Evolutionary conservation across 805 yeast genomes (phyloP), one percentile per base, ranked within the genome.

Genomic region (Candida golubevii): DNA sequence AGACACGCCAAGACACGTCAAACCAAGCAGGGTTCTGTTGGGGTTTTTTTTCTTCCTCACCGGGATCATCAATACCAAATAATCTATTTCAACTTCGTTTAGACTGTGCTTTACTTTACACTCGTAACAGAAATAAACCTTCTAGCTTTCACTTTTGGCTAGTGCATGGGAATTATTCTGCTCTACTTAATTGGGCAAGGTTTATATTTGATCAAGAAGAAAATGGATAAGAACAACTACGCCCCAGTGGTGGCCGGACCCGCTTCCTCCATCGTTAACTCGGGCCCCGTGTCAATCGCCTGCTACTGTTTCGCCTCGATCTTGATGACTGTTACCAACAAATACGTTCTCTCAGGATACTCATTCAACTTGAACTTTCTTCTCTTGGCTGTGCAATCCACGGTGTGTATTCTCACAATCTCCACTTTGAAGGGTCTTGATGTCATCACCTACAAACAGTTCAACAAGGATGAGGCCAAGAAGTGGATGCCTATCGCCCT

Each of bases 261-360:
- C 29, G 47, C 57, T 30, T 42, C 57, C 38, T 62, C 73, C 27
- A 49, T 71, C 33, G 76, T 75, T 48, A 79, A 78, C 61, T 75
- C 80, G 11, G 83, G 80, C 8, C 83, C 83, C 9, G 60, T 85
- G 46, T 85, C 95, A 39, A 86, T 87, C 57, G 61, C 83, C 47
- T 77, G 85, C 32, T 93, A 93, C 80, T 93, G 99, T 77, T 74
- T 77, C 44, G 87, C 99, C 18, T 93, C 99, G 23, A 93, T 93
- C 55, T 72, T 93, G 64, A 93, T 93, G 99, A 93, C 99, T 28
- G 89, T 90, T 50, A 90, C 98, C 48, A 93, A 93, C 78, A 93
- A 93, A 71, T 91, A 83, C 62, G 98, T 93, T 47, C 85, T 93
- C 47, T 78, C 86, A 23, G 88, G 85, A 27, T 75, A 74, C 55